Evolutionary conservation across 2,329 filamentous ascomycete species (phyloP).

Genomic region (Ophiostoma sp.): DNA sequence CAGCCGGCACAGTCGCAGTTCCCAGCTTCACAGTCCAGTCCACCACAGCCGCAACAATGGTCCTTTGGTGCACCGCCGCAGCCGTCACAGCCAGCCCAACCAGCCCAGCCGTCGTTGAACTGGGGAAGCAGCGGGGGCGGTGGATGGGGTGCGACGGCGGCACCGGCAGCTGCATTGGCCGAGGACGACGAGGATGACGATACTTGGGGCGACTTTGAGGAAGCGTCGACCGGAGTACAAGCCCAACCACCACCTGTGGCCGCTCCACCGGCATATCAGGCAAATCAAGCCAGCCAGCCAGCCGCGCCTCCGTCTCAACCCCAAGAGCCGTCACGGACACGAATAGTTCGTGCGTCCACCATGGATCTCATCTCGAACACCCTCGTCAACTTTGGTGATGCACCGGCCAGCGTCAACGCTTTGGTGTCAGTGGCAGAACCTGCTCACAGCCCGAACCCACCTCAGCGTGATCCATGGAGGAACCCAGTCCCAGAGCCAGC

Average conservation of each 20-base stretch:
- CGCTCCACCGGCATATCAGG: conserved; percentile 17
- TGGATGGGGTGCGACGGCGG: conserved; percentile 29
- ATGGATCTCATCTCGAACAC: conserved; percentile 57
- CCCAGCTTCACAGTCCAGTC: neutral
- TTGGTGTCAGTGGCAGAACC: neutral
- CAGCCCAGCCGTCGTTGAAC: neutral
- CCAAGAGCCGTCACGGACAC: conserved; percentile 33
- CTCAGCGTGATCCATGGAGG: conserved; percentile 6
- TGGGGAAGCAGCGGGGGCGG: conserved; percentile 13
- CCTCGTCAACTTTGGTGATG: conserved; percentile 43
- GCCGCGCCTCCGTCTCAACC: conserved; percentile 21
- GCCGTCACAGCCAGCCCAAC: no score
- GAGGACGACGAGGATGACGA: conserved; percentile 54
- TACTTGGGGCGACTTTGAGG: conserved; percentile 69
- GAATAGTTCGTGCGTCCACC: conserved; percentile 50
- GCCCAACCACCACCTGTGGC: conserved; percentile 2
- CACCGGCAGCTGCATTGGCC: neutral
- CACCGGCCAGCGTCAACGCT: neutral
- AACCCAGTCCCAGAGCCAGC: neutral
- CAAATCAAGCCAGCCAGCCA: conserved; percentile 7
- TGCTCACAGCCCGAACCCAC: neutral
- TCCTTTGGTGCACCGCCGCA: neutral
- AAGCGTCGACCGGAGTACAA: conserved; percentile 41
- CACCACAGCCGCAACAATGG: conserved; percentile 8
- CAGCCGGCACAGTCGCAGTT: conserved; percentile 21